These are phyloP conservation scores for Chrysochromulina parva DNA, from an alignment of 78 protist genomes.

Conservation along the genomic window DNA sequence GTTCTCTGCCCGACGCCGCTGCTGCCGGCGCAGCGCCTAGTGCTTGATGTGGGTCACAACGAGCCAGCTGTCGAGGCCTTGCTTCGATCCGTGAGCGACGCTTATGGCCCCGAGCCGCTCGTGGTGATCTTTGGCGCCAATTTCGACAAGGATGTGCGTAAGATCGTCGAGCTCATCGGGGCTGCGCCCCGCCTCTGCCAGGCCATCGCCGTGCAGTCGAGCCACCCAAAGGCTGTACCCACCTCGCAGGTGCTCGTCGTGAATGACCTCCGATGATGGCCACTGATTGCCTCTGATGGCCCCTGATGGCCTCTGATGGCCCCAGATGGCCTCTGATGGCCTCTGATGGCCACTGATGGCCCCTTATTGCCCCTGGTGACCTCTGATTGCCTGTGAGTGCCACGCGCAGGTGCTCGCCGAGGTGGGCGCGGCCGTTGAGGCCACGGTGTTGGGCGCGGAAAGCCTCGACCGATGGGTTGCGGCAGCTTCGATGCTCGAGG, in stretches of 20 bases:
- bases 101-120: not conserved
- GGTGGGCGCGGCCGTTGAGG: no score
- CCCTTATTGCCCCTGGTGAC: no score
- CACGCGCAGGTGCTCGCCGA: no score
- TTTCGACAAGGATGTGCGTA: not conserved
- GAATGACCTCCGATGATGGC: no score
- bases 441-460: no score
- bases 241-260: no score
- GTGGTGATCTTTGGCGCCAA: not conserved
- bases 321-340: no score
- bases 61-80: not conserved
- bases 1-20: not conserved
- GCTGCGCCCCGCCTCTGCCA: not conserved
- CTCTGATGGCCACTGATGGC: no score
- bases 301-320: no score
- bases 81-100: not conserved
- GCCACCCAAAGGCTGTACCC: not conserved
- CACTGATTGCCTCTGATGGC: no score
- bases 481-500: not conserved
- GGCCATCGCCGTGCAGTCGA: not conserved
- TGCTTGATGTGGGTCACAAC: conserved; percentile 11
- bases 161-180: not conserved
- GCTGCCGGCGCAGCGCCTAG: not conserved
- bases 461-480: not conserved
- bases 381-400: no score